These are phyloP conservation scores for Lathyrus oleraceus DNA, from an alignment of 306 rosid genomes.

Conservation along the genomic window DNA sequence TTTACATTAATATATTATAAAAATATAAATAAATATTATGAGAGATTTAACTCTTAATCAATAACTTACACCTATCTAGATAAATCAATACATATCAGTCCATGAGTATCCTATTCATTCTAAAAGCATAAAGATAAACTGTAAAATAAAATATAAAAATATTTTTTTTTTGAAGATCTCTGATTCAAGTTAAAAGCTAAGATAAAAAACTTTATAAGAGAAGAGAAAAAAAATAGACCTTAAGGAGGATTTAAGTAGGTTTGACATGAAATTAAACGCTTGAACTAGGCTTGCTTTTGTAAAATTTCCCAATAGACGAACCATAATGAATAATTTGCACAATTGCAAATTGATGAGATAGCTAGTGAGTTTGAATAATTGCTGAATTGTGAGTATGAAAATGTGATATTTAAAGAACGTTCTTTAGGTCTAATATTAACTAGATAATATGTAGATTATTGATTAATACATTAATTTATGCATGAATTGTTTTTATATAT, in stretches of 20 bases:
- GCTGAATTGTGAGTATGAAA: background rate
- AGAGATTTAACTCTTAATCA: too few species aligned
- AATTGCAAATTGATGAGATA: background rate
- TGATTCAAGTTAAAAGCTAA: too few species aligned
- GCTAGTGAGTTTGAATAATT: background rate
- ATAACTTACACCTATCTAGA: too few species aligned
- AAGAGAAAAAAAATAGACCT: background rate
- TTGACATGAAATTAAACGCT: background rate
- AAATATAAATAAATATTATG: too few species aligned
- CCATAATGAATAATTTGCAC: background rate
- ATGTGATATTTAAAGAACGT: background rate
- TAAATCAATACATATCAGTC: too few species aligned
- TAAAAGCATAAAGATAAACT: too few species aligned
- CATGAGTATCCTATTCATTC: too few species aligned
- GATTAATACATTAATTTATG: background rate
- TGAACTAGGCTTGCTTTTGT: background rate
- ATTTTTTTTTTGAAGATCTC: too few species aligned
- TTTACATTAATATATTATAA: too few species aligned
- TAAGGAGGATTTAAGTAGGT: background rate
- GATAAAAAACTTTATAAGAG: too few species aligned
- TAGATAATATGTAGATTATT: background rate
- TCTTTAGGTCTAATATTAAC: background rate
- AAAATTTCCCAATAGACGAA: slow-evolving; percentile 16
- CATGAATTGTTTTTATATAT: background rate
- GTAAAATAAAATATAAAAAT: too few species aligned